These are phyloP conservation scores for Penicillium sp. DNA, from an alignment of 2,329 filamentous ascomycete genomes.

Conservation along the genomic window DNA sequence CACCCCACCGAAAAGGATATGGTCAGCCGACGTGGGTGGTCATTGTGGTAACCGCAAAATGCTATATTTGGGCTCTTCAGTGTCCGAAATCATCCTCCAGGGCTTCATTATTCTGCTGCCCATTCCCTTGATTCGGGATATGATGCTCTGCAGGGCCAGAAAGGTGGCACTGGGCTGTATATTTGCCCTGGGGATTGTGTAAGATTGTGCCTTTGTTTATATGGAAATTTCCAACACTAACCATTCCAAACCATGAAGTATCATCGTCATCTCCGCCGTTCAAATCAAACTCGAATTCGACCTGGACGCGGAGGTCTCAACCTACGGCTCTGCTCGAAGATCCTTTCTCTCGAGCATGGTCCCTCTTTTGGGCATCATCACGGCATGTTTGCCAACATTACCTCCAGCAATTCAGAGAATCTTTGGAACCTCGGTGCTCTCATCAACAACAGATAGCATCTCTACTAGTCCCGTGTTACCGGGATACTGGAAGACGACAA, in stretches of 20 bases:
- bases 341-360: conserved; percentile 21
- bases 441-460: conserved; percentile 6
- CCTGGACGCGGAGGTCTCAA: conserved; percentile 13
- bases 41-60: conserved; percentile 21
- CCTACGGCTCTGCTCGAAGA: conserved; percentile 16
- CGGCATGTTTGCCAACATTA: conserved; percentile 22
- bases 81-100: conserved; percentile 19
- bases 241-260: neutral
- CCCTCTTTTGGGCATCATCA: conserved; percentile 20
- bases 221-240: neutral
- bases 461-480: conserved; percentile 9
- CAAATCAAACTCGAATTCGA: conserved; percentile 18
- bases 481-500: conserved; percentile 21
- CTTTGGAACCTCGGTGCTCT: conserved; percentile 7
- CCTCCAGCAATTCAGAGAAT: conserved; percentile 13
- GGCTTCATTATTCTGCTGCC: conserved; percentile 20
- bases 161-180: conserved; percentile 14
- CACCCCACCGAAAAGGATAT: conserved; percentile 19
- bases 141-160: conserved; percentile 10
- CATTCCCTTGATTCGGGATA: conserved; percentile 9
- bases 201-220: neutral
- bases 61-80: conserved; percentile 16
- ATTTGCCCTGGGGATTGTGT: conserved; percentile 22
- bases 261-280: conserved; percentile 19
- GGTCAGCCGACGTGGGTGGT: conserved; percentile 15